Evolutionary conservation across 2,329 filamentous ascomycete genomes (phyloP), one percentile per base, ranked within the genome.

Genomic region (Stagonosporopsis vannaccii): DNA sequence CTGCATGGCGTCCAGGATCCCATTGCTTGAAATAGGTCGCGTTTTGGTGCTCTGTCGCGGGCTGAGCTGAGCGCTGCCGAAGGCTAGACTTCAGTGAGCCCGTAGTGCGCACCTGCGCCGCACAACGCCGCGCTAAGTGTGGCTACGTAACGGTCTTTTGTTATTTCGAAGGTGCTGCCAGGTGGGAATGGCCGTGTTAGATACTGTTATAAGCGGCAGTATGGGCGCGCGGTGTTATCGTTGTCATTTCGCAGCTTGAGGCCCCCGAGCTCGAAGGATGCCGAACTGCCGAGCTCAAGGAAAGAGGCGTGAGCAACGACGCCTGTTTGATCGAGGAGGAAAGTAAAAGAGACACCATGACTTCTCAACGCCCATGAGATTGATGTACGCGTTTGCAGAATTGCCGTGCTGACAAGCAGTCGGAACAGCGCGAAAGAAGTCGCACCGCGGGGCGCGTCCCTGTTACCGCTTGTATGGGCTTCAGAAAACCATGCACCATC

Each of bases 31-130:
- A 51, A 51, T 51, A 56, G 53, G 35, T 25, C 9, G 11, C 19
- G 32, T 48, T 48, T 17, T 25, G 23, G 37, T 32, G 37, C 23
- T 30, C 23, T 40, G 25, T 32, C 28, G 39, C 19, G 23, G 28
- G 53, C 53, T 56, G 47, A 46, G 53, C 53, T 56, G 46, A 51
- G 46, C 46, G 33, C 26, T 28, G 26, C 40, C 37, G 33, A 28
- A 36, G 15, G 30, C 53, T 47, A 56, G 41, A 47, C 47, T 51
- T 25, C n/a, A 43, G 46, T 20, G 9, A 35, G 47, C 17, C 12
- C 17, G 40, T 46, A 28, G 23, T 30, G 36, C 41, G 22, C 26
- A 46, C 44, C 35, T 42, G 42, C 46, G 46, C 53, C 52, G 41
- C 52, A 56, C 45, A 46, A 19, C 41, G 13, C 42, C 47, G 41